Base-by-base conservation (phyloP, 352 stramenopile species). In the Pythium monospermum region DNA sequence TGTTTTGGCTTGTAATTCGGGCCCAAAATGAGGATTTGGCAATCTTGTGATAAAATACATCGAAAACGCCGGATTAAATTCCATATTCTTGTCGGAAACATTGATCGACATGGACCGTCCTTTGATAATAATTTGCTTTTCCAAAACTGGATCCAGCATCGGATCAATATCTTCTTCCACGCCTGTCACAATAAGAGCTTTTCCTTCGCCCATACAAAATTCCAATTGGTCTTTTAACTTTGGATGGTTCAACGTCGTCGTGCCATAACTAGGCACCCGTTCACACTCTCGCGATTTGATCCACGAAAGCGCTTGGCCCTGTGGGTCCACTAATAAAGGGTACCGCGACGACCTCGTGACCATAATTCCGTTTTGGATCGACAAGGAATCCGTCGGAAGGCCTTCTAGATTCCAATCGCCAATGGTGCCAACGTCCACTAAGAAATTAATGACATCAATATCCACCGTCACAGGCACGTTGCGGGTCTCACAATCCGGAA, bases 101-200 rank as follows among this genome's bases (percentile, higher is more conserved):
- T 97, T 98, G 61, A 99, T 96, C 30, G 95, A 98, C 79, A 98
- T 95, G 56, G 89, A 94, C 38, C 96, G 94, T 1, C 96, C 96
- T 69, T 98, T 98, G 19, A 91, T 61, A 41, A 98, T 96, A 53
- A 99, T 94, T 71, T 98, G 91, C 53, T 96, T 97, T 64, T 99
- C 96, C 51, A 99, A 59, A 22, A 99, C 91, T 3, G 96, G 96
- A 64, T 99, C 96, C 22, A 99, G 64, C 92, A 99, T 98, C 12
- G 96, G 96, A 45, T 99, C 96, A 47, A 99, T 98, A 23, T 99
- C 95, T 76, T 98, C 92, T 73, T 99, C 96, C 0, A 99, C 94
- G 45, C 91, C 92, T 3, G 92, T 91, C 19, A 98, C 83, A 35
- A 98, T 93, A 13, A 98, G 59, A 16, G 87, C 89, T 58, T 96